These are phyloP conservation scores for Acanthamoeba triangularis DNA, from an alignment of 208 protist species.

Conservation along the genomic window DNA sequence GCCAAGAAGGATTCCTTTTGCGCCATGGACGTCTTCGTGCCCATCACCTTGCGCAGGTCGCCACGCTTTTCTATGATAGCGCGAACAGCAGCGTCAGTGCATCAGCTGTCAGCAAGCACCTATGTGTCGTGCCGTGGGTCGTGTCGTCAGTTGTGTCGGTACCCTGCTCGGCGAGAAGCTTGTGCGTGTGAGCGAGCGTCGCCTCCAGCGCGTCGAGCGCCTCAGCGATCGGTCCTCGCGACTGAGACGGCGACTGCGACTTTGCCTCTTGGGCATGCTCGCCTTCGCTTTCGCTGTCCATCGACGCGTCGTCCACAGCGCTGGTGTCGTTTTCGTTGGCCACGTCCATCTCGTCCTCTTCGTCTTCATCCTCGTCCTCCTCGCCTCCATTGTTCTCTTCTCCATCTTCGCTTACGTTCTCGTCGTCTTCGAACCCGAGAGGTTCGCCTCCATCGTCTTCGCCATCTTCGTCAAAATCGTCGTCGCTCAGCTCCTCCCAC, in stretches of 20 bases:
- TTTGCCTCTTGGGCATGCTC: not conserved
- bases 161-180: not conserved
- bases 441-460: not conserved
- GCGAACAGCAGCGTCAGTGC: not conserved
- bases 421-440: not conserved
- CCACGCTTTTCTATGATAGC: not conserved
- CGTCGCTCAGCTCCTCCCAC: not conserved
- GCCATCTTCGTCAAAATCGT: constrained; percentile 44
- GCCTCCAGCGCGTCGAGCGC: constrained; percentile 16
- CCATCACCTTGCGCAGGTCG: constrained; percentile 4
- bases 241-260: not conserved
- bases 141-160: not conserved
- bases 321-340: not conserved
- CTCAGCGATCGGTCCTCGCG: not conserved
- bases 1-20: constrained; percentile 49
- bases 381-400: not conserved
- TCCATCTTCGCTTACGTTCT: not conserved
- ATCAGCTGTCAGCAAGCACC: not conserved
- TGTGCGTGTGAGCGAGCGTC: not conserved
- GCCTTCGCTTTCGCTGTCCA: not conserved
- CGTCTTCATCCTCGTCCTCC: not conserved
- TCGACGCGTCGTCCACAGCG: not conserved
- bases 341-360: not conserved
- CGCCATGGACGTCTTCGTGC: constrained; percentile 12
- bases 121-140: not conserved